Conservation (phyloP, 257 asterid genomes). For the Solanum bulbocastanum region DNA sequence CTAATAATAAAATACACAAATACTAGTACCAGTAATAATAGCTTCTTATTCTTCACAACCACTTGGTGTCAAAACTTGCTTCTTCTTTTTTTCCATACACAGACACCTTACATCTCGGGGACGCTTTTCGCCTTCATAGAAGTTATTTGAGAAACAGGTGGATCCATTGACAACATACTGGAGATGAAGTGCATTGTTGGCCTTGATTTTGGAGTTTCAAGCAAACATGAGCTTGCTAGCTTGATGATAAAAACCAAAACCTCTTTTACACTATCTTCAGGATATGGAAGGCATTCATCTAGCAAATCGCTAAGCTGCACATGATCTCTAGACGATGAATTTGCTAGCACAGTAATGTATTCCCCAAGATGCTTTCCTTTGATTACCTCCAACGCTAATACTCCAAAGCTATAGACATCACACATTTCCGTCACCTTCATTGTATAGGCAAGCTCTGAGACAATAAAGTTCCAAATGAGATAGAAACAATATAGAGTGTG, state of each 20-base stretch:
- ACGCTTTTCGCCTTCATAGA: neutral
- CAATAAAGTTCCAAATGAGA: neutral
- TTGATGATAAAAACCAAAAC: neutral
- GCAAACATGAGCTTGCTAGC: neutral
- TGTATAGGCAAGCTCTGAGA: conserved; percentile 6
- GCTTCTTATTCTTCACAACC: neutral
- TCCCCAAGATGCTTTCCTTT: conserved; percentile 3
- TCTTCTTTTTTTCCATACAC: neutral
- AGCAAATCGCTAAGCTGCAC: neutral
- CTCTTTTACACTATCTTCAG: neutral
- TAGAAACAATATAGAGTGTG: neutral
- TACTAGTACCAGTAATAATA: neutral
- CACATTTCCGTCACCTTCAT: conserved; percentile 4
- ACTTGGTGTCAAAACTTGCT: neutral
- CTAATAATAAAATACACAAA: too few species aligned
- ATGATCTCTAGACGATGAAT: neutral
- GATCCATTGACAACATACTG: neutral
- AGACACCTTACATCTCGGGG: neutral
- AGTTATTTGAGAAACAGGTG: neutral
- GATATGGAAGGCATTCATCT: neutral
- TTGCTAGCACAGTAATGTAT: neutral
- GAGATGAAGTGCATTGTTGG: neutral
- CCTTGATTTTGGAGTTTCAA: neutral
- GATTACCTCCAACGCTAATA: conserved; percentile 3
- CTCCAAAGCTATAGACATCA: conserved; percentile 11